phyloP scores from a whole-genome alignment of 495 filamentous ascomycete species.

The Penicillium salamii region DNA sequence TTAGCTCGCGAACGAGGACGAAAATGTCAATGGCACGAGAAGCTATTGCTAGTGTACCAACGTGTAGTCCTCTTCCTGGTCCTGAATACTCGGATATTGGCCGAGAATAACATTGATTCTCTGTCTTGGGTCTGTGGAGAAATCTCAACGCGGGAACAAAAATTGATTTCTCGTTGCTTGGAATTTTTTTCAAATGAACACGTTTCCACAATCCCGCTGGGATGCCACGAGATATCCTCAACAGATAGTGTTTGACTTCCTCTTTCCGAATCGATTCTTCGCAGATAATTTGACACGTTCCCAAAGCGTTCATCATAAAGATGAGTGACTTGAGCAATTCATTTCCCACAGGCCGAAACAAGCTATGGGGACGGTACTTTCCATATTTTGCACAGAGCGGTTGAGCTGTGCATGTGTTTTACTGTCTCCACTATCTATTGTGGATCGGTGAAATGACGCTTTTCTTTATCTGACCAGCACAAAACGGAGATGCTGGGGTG shows the following conservation, averaged over 20 bases:
- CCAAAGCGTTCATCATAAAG: not conserved
- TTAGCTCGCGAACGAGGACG: not conserved
- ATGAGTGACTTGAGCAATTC: not conserved
- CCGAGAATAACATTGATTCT: slow-evolving; percentile 1
- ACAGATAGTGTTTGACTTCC: not conserved
- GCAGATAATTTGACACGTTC: not conserved
- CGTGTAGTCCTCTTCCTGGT: not conserved
- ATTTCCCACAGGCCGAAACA: not conserved
- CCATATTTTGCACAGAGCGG: slow-evolving; percentile 1
- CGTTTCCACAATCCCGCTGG: not conserved
- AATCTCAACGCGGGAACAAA: not conserved
- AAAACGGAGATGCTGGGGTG: not conserved
- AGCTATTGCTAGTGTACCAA: not conserved
- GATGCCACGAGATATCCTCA: not conserved
- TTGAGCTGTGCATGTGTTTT: too few relatives aligned
- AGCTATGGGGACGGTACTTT: not conserved
- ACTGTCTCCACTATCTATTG: not conserved
- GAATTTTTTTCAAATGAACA: not conserved
- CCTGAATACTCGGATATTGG: slow-evolving; percentile 1
- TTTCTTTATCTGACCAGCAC: not conserved
- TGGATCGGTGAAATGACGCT: not conserved
- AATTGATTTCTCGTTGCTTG: not conserved
- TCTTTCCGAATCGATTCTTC: not conserved
- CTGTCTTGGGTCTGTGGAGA: slow-evolving; percentile 1
- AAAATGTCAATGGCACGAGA: not conserved